Evolutionary conservation across 73 alveolate genomes (phyloP).

Genomic region (Tetrahymena elliotti): DNA sequence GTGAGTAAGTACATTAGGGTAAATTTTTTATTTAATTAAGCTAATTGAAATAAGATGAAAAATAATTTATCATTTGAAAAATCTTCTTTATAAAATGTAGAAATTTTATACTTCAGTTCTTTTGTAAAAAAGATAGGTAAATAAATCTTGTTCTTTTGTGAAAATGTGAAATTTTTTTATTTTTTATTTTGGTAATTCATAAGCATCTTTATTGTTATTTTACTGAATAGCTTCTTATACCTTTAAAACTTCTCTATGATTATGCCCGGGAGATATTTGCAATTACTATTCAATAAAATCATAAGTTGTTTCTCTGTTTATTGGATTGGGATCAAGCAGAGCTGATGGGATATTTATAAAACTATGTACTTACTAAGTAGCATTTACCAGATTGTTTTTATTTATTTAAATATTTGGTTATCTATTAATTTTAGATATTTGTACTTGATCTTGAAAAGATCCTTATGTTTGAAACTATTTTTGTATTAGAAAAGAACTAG

Average conservation of each 20-base stretch:
- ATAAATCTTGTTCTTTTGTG: not conserved
- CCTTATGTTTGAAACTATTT: not conserved
- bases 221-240: not conserved
- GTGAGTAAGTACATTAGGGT: not conserved
- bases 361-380: not conserved
- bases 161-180: not conserved
- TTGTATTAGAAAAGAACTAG: not conserved
- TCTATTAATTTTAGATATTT: not conserved
- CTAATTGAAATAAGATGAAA: not conserved
- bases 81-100: not conserved
- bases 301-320: not conserved
- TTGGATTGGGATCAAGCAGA: not conserved
- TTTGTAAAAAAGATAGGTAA: not conserved
- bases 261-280: not conserved
- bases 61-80: not conserved
- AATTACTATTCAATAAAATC: not conserved
- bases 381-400: not conserved
- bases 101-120: not conserved
- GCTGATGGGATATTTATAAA: not conserved
- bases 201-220: not conserved
- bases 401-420: not conserved
- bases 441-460: not conserved
- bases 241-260: not conserved
- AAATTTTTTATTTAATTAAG: not conserved
- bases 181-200: not conserved